These are phyloP conservation scores for Hortiboletus flavorubellus DNA, from an alignment of 768 basidiomycete genomes.

Conservation along the genomic window DNA sequence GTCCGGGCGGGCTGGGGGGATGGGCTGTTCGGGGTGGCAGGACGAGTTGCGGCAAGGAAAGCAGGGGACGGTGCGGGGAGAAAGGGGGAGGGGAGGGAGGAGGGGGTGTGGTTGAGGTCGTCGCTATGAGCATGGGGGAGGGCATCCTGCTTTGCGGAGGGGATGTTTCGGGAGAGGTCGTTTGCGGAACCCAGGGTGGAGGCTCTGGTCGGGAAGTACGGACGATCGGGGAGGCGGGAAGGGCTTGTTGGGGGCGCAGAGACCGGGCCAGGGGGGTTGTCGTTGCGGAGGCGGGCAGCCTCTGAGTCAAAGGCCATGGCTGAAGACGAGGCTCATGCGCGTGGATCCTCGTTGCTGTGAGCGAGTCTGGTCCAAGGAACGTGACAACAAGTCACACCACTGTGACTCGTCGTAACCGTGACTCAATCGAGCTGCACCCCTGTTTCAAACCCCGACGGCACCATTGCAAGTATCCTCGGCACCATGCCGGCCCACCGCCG, in stretches of 20 bases:
- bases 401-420: slow-evolving; percentile 7
- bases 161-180: slow-evolving; percentile 50
- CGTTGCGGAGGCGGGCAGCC: slow-evolving; percentile 27
- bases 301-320: slow-evolving; percentile 32
- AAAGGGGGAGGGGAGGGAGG: slow-evolving; percentile 11
- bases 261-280: slow-evolving; percentile 25
- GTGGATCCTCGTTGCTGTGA: background rate
- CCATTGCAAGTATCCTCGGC: slow-evolving; percentile 13
- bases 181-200: slow-evolving; percentile 55
- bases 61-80: slow-evolving; percentile 45
- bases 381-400: slow-evolving; percentile 23
- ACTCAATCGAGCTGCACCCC: slow-evolving; percentile 6
- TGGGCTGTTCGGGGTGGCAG: slow-evolving; percentile 52
- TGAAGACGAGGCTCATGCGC: background rate
- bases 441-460: slow-evolving; percentile 20
- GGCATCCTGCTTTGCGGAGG: slow-evolving; percentile 33
- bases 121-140: slow-evolving; percentile 58
- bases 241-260: slow-evolving; percentile 37
- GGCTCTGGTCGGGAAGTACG: slow-evolving; percentile 57
- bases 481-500: slow-evolving; percentile 19
- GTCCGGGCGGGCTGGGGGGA: slow-evolving; percentile 45
- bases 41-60: slow-evolving; percentile 53
- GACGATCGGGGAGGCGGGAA: slow-evolving; percentile 47
- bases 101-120: slow-evolving; percentile 57
- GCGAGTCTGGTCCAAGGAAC: too few relatives aligned